Percentiles rank a stretch among this genome's conserved stretches.
phyloP scores from a whole-genome alignment of 164 flowering plant species.

The Warburgia ugandensis region DNA sequence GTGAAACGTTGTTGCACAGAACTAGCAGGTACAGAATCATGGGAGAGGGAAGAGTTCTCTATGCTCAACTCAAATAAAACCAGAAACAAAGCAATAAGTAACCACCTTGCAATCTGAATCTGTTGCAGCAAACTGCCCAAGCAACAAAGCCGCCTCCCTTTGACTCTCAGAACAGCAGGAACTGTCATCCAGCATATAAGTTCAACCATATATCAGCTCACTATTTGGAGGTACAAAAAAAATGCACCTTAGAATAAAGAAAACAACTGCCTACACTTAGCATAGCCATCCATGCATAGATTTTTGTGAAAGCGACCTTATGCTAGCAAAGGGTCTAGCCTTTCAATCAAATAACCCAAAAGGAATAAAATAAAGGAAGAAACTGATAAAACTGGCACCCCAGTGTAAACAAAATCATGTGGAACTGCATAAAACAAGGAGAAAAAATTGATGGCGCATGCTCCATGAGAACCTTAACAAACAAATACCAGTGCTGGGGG shows the following conservation, averaged over 20 bases:
- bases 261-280: not conserved
- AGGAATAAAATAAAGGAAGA: too few species aligned
- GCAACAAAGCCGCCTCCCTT: constrained; percentile 86
- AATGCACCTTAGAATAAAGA: not conserved
- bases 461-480: too few species aligned
- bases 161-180: constrained; percentile 92
- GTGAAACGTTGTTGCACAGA: not conserved
- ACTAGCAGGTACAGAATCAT: not conserved
- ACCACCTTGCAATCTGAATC: constrained; percentile 92
- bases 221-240: not conserved
- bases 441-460: too few species aligned
- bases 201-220: constrained; percentile 1
- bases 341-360: too few species aligned
- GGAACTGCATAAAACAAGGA: too few species aligned
- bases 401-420: too few species aligned
- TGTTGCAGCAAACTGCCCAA: constrained; percentile 94
- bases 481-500: too few species aligned
- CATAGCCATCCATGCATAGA: not conserved
- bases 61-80: not conserved
- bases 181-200: constrained; percentile 34
- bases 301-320: not conserved
- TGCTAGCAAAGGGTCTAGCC: too few species aligned
- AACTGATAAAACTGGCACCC: too few species aligned
- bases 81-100: not conserved
- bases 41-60: not conserved